phyloP scores from a whole-genome alignment of 345 rosid species.

The Chamaenerion angustifolium region DNA sequence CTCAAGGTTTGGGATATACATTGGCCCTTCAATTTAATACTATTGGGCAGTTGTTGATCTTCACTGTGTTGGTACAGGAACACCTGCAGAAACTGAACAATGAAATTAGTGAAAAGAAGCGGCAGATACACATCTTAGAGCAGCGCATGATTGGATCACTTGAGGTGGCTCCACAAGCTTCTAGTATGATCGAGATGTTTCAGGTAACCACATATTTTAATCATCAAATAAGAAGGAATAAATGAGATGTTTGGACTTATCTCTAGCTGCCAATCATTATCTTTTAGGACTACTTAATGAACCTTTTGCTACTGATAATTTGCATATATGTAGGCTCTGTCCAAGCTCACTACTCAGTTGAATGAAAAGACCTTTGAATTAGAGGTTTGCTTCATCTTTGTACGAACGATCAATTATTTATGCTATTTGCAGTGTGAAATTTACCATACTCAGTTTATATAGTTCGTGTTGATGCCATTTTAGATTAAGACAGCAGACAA shows the following conservation, averaged over 20 bases:
- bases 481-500: slow-evolving; percentile 62
- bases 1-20: slow-evolving; percentile 22
- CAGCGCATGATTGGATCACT: slow-evolving; percentile 49
- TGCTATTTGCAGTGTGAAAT: background rate
- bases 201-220: slow-evolving; percentile 19
- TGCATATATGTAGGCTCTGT: slow-evolving; percentile 25
- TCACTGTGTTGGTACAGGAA: slow-evolving; percentile 20
- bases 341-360: slow-evolving; percentile 42
- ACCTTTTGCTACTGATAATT: background rate
- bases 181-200: slow-evolving; percentile 28
- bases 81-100: slow-evolving; percentile 42
- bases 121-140: slow-evolving; percentile 42
- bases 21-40: background rate
- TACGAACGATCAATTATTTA: slow-evolving; percentile 2
- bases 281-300: no score
- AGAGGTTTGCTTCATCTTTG: slow-evolving; percentile 37
- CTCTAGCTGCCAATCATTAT: no score
- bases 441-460: slow-evolving; percentile 2
- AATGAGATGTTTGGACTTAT: no score
- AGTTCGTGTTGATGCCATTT: no score
- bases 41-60: slow-evolving; percentile 1
- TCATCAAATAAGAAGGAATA: background rate
- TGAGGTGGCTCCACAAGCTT: slow-evolving; percentile 23
- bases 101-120: slow-evolving; percentile 54
- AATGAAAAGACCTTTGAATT: slow-evolving; percentile 55